phyloP scores from a whole-genome alignment of 768 basidiomycete genomes.

The Lactarius pseudohatsudake region DNA sequence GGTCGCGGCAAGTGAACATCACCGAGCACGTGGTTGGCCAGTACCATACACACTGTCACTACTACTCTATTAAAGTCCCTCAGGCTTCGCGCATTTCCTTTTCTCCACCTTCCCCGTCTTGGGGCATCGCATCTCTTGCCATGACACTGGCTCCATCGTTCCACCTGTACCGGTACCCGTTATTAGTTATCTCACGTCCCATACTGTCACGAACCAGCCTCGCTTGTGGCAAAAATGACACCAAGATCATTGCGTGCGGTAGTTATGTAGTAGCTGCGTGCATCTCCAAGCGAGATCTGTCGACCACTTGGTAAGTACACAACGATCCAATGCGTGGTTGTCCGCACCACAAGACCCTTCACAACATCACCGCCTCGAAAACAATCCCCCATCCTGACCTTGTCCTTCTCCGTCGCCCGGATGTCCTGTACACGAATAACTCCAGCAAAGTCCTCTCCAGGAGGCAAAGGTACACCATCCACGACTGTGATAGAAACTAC shows the following conservation, averaged over 20 bases:
- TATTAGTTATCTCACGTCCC: slow-evolving; percentile 4
- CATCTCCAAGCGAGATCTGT: slow-evolving; percentile 89
- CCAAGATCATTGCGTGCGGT: slow-evolving; percentile 90
- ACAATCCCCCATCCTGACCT: slow-evolving; percentile 85
- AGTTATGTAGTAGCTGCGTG: slow-evolving; percentile 88
- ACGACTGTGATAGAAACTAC: slow-evolving; percentile 82
- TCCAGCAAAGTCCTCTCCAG: slow-evolving; percentile 86
- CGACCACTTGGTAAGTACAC: neutral
- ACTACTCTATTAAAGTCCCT: slow-evolving; percentile 41
- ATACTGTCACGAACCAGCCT: slow-evolving; percentile 58
- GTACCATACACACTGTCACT: neutral
- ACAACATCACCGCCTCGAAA: slow-evolving; percentile 93
- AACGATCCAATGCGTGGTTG: neutral
- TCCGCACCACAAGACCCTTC: slow-evolving; percentile 76
- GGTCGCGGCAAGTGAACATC: slow-evolving; percentile 10
- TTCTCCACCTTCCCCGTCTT: slow-evolving; percentile 77
- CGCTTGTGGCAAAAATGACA: slow-evolving; percentile 87
- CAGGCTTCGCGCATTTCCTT: slow-evolving; percentile 86
- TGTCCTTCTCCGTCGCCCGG: slow-evolving; percentile 86
- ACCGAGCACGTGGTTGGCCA: slow-evolving; percentile 17
- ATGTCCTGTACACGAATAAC: slow-evolving; percentile 89
- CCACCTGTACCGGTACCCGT: slow-evolving; percentile 47
- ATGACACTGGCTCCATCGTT: slow-evolving; percentile 82
- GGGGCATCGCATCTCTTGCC: slow-evolving; percentile 90
- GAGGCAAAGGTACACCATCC: slow-evolving; percentile 78